These are phyloP conservation scores for Trichophyton rubrum DNA, from an alignment of 2,329 filamentous ascomycete genomes.

Conservation along the genomic window DNA sequence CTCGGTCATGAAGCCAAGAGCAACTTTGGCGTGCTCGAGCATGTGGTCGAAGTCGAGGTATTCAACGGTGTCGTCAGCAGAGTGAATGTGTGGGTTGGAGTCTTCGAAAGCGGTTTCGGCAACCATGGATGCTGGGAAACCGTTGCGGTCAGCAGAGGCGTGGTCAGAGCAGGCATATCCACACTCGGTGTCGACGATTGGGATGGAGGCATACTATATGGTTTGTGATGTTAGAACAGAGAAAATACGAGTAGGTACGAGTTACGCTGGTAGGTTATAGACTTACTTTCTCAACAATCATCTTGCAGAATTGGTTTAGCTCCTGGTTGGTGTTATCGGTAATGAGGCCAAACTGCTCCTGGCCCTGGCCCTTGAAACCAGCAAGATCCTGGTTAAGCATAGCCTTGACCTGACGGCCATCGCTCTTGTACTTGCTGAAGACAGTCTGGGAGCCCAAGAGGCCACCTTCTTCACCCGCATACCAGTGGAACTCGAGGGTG, in stretches of 20 bases:
- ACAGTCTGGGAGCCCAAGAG: conserved; percentile 80
- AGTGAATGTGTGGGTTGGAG: conserved; percentile 60
- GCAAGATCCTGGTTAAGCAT: conserved; percentile 99
- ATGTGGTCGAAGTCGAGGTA: conserved; percentile 76
- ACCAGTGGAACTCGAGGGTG: conserved; percentile 74
- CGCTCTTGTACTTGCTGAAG: conserved; percentile 66
- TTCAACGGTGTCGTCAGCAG: conserved; percentile 57
- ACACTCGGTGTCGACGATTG: conserved; percentile 76
- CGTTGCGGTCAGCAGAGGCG: conserved; percentile 46
- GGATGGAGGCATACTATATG: conserved; percentile 68
- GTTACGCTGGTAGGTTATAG: background rate
- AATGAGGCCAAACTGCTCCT: conserved; percentile 83
- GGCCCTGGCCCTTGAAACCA: conserved; percentile 72
- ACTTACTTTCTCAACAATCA: conserved; percentile 57
- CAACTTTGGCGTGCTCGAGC: conserved; percentile 79
- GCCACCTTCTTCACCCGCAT: conserved; percentile 46
- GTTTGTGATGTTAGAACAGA: background rate
- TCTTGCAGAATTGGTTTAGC: conserved; percentile 83
- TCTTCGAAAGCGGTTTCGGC: conserved; percentile 50
- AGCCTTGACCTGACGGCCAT: conserved; percentile 66
- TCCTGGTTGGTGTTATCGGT: conserved; percentile 77
- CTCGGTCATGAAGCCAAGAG: conserved; percentile 70
- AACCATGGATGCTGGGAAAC: conserved; percentile 53
- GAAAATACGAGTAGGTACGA: background rate
- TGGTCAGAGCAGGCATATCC: conserved; percentile 52